Base-by-base conservation (phyloP, 2,329 filamentous ascomycete genomes). In the Hypoxylon sp. region DNA sequence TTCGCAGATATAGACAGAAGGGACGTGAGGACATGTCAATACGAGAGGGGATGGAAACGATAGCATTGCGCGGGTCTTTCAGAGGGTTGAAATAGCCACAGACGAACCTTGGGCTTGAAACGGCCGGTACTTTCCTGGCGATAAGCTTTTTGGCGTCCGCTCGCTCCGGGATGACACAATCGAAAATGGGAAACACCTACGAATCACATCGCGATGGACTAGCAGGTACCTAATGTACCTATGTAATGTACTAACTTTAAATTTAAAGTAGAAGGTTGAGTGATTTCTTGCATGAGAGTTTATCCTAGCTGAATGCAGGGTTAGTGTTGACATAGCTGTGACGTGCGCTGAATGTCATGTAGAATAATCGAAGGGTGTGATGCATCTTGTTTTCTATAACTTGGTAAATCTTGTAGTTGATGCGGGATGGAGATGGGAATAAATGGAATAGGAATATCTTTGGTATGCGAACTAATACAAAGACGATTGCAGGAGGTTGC, bases 271-370 rank as follows among this genome's bases (percentile, higher is more conserved):
- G 14, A n/a, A 41, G 14, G 36, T 41, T 43, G 38, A 11, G 17
- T 17, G 17, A 43, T 21, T 51, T 34, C 48, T 51, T 21, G 17
- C 17, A 10, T 28, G 45, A 59, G n/a, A 57, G 36, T 51, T 60
- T 56, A 51, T 57, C 43, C 36, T 61, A 48, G 21, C 25, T 43
- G 23, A 32, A 48, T 34, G 21, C 14, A 34, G 34, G 38, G 36
- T 43, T 51, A 38, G 17, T 52, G 14, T n/a, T 65, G 56, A 61
- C 57, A 61, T 65, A 46, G 36, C 21, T 13, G 51, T 65, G 63
- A 65, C 63, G 63, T 60, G 46, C 23, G 45, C 17, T 38, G 17
- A 41, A 21, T 30, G n/a, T 50, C 17, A 60, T 50, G 36, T 4
- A n/a, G 17, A 58, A 23, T 14, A n/a, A n/a, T 36, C 30, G 21